Base-by-base conservation (phyloP, 2,329 filamentous ascomycete genomes). In the Colletotrichum tanaceti region DNA sequence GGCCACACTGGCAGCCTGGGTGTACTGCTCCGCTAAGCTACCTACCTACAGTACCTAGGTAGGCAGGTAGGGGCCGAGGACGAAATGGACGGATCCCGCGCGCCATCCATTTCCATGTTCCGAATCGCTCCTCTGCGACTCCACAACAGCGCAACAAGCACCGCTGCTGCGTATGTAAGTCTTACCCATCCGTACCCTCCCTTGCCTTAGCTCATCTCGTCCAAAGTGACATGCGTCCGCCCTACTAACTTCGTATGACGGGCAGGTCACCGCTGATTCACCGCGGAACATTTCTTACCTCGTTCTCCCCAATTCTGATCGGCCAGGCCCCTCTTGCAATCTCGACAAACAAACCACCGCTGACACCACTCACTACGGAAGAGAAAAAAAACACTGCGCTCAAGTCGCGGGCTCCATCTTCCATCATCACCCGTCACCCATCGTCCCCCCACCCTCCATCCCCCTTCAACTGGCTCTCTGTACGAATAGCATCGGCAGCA, bases 251-350 rank as follows among this genome's bases (percentile, higher is more conserved):
- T 57, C 24, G 43, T 52, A 60, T 44, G 55, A 57, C 62, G 20
- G 58, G 41, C 55, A 66, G 62, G 66, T 68, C 66, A 68, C 66
- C 62, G 66, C 66, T 68, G 66, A 32, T 68, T 68, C 50, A 65
- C 46, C 38, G 60, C n/a, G 55, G 49, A 58, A 44, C 59, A 5
- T 57, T 32, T 39, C 52, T 35, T 14, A 41, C 53, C 35, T 57
- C n/a, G 20, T 41, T 43, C 53, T 14, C 22, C 50, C 58, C 46
- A 43, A 59, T 41, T 63, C 52, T 64, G 32, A 35, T 35, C 32
- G 2, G 50, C 24, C 57, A n/a, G 46, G 28, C 32, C 39, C 10
- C 38, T 47, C 24, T 22, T 35, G 32, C 18, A 47, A 50, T 24
- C n/a, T 39, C 57, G 32, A 58, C 43, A 20, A 35, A 38, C n/a